Conservation (phyloP, 1,284 basidiomycete genomes). For the Rhodotorula sp. region DNA sequence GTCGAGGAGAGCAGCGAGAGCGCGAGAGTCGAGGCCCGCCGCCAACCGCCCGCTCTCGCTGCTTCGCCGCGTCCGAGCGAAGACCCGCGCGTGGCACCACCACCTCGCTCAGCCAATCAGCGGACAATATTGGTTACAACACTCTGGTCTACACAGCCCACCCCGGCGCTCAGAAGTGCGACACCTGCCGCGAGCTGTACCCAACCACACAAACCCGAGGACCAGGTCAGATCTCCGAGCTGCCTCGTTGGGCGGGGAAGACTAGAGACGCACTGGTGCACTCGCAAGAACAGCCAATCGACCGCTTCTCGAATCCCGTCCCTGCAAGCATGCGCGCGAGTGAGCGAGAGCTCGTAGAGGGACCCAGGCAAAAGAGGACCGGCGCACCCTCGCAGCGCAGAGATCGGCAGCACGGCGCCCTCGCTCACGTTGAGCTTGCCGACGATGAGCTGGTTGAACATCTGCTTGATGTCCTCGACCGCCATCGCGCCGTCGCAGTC, state of each 20-base stretch:
- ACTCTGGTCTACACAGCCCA: neutral
- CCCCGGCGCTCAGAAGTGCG: neutral
- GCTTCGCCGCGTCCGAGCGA: too few species aligned
- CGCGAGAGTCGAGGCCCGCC: neutral
- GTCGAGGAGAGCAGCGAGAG: neutral
- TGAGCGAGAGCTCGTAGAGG: neutral
- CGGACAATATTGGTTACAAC: neutral
- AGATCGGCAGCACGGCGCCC: constrained; percentile 73
- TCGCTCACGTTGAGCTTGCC: constrained; percentile 45
- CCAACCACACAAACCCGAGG: neutral
- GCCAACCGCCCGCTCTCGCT: neutral
- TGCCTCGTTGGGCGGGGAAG: too few species aligned
- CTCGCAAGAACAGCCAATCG: constrained; percentile 74
- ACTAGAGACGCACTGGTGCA: constrained; percentile 36
- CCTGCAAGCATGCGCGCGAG: constrained; percentile 53
- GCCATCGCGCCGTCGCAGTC: constrained; percentile 74
- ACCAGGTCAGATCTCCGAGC: neutral
- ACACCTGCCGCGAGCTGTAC: constrained; percentile 17
- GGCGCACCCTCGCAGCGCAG: constrained; percentile 80
- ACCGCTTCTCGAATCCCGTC: constrained; percentile 85
- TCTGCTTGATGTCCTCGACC: constrained; percentile 70
- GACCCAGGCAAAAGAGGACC: neutral
- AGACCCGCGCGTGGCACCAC: neutral
- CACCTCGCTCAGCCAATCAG: neutral
- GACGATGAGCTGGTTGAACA: constrained; percentile 46